Percentiles rank a stretch among this genome's conserved stretches.
Conservation (phyloP, 306 rosid species). For the Cicer arietinum region DNA sequence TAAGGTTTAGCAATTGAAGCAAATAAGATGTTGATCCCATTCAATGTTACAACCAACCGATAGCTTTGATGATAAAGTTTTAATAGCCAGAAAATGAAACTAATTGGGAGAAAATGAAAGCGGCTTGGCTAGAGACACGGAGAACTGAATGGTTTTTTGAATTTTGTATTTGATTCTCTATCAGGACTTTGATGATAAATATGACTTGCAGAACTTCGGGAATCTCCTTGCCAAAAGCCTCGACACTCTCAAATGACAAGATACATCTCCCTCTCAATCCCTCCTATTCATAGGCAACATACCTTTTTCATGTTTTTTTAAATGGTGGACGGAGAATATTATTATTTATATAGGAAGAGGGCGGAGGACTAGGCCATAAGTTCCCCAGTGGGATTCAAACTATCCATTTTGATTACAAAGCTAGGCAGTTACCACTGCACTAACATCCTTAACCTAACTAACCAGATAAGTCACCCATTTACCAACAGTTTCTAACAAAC, state of each 20-base stretch:
- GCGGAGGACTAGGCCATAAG: neutral
- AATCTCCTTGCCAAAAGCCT: neutral
- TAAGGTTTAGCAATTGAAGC: neutral
- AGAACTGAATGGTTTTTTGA: neutral
- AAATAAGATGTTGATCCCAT: neutral
- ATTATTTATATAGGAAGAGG: neutral
- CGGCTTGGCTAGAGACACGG: neutral
- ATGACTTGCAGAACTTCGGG: neutral
- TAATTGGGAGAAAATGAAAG: neutral
- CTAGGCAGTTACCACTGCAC: neutral
- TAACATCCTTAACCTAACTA: neutral
- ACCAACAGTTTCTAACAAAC: neutral
- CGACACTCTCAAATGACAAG: neutral
- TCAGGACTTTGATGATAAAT: too few species aligned
- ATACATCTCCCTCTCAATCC: neutral
- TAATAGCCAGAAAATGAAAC: constrained; percentile 12
- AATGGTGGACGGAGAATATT: neutral
- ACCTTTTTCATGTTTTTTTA: neutral
- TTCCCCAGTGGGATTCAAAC: neutral
- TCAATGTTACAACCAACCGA: neutral
- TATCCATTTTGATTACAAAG: neutral
- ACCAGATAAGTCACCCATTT: neutral
- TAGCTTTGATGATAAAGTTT: neutral
- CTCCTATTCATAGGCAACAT: neutral
- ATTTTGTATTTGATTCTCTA: neutral